A percentile compares a stretch with the other conserved stretches of the same genome.
Conservation (phyloP, 768 basidiomycete genomes). For the Hemileccinum impolitum region DNA sequence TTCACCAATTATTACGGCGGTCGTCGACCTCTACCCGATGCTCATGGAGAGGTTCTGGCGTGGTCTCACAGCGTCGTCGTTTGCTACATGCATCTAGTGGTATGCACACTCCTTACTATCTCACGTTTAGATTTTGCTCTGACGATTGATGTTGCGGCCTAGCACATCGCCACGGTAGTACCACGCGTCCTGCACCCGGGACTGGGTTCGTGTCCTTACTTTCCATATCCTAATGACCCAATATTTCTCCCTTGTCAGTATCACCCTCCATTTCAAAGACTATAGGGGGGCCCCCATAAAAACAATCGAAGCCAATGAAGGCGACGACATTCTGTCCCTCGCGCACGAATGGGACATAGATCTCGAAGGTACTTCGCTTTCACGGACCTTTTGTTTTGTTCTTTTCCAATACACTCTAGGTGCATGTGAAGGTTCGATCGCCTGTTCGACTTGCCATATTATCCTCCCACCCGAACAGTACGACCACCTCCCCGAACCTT, state of each 20-base stretch:
- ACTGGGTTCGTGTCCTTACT: constrained; percentile 49
- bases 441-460: constrained; percentile 97
- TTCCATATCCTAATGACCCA: not conserved
- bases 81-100: constrained; percentile 18
- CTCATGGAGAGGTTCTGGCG: not conserved
- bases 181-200: constrained; percentile 62
- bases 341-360: constrained; percentile 97
- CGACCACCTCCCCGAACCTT: constrained; percentile 86
- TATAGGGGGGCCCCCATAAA: constrained; percentile 79
- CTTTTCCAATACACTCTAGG: constrained; percentile 42
- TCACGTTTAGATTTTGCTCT: not conserved
- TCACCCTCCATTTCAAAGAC: constrained; percentile 89
- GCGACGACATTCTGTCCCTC: constrained; percentile 86
- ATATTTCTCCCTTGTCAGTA: constrained; percentile 42
- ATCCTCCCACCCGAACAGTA: constrained; percentile 66
- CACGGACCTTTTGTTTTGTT: too few species aligned
- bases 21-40: not conserved
- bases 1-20: constrained; percentile 10
- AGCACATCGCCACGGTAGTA: constrained; percentile 43
- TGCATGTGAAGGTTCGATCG: constrained; percentile 94
- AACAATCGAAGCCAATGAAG: constrained; percentile 89
- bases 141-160: not conserved
- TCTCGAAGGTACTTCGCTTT: constrained; percentile 66
- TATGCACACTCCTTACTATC: not conserved
- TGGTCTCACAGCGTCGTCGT: constrained; percentile 3